Base-by-base conservation (phyloP, 164 flowering plant species). In the Tetracentron sinense region DNA sequence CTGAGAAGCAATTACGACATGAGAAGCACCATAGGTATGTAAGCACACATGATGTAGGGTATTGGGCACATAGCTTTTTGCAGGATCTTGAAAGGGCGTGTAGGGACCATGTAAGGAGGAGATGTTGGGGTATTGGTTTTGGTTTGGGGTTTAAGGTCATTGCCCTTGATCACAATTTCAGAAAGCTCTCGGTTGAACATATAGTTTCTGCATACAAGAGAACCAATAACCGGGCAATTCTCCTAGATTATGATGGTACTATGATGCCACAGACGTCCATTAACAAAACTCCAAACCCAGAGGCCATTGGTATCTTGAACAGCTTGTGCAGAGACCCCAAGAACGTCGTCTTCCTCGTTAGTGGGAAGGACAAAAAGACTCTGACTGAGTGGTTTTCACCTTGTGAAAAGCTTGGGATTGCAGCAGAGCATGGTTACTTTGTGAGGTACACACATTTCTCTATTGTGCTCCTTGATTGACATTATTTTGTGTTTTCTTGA, bases 121-220 rank as follows among this genome's bases (percentile, higher is more conserved):
- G 85, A 61, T 83, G 82, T 61, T 83, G 85, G 85, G 85, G 88
- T 19, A 83, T 83, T 49, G 88, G 88, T 8, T 83, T 83, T 71
- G 88, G 88, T 30, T 74, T 83, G 47, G 79, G 82, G 1, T 83
- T 83, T 68, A 78, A 83, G 54, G 83, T 83, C 0, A 68, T 83
- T 42, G 82, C 87, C 0, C 72, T 83, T 62, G 85, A 79, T 68
- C 85, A 81, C 14, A 81, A 71, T 58, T 83, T 83, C 64, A 70
- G 82, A 78, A 83, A 83, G 72, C 78, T 83, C 22, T 77, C 85
- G 4, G 74, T 76, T 47, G 88, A 83, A 50, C 82, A 78, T 62
- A 79, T 81, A 68, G 85, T 79, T 56, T 83, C 88, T 29, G 85
- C 85, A 12, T 83, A 79, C 65, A 81, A 79, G 67, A 71, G 87